phyloP scores from a whole-genome alignment of 2,329 filamentous ascomycete species.

The Apiospora malaysiana region DNA sequence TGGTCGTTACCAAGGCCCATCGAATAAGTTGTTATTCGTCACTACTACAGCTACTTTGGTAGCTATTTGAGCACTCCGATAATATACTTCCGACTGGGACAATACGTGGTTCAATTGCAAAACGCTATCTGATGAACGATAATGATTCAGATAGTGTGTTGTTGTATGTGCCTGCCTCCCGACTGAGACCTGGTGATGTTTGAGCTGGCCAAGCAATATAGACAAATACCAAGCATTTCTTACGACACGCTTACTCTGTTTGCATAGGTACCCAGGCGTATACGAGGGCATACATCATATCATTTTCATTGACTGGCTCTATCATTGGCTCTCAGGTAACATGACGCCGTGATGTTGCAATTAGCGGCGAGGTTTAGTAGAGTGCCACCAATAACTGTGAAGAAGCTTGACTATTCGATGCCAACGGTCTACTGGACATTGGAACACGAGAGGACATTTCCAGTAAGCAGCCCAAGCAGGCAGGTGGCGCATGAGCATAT shows the following conservation, averaged over 20 bases:
- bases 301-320: not conserved
- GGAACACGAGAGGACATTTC: not conserved
- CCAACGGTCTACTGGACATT: not conserved
- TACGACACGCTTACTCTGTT: not conserved
- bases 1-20: too few species aligned
- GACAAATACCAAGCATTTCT: not conserved
- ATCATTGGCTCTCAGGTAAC: not conserved
- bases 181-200: not conserved
- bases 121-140: too few species aligned
- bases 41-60: too few species aligned
- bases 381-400: not conserved
- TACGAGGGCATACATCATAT: not conserved
- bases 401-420: not conserved
- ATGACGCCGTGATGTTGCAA: not conserved
- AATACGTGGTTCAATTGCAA: too few species aligned
- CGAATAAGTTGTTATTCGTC: too few species aligned
- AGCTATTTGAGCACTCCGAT: too few species aligned
- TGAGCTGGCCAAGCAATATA: not conserved
- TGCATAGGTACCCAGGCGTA: not conserved
- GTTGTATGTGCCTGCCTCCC: too few species aligned
- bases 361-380: not conserved
- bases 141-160: too few species aligned
- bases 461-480: not conserved
- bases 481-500: not conserved
- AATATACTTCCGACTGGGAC: too few species aligned